A percentile compares a stretch with the other conserved stretches of the same genome.
Evolutionary conservation across 306 rosid species (phyloP).

Genomic region (Rosa rugosa): DNA sequence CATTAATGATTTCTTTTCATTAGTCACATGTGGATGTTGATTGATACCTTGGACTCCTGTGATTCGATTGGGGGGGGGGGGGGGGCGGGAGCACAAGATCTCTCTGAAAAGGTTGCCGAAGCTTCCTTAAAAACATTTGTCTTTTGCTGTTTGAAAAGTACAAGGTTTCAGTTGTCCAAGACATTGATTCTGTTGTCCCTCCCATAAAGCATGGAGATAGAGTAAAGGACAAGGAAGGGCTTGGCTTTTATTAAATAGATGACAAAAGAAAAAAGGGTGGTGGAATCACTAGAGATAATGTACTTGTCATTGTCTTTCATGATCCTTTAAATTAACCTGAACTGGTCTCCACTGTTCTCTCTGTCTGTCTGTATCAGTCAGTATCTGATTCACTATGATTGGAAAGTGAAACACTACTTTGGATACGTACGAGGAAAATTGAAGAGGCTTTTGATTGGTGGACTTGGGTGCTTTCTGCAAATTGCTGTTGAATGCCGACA

Average conservation of each 20-base stretch:
- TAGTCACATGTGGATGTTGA: constrained; percentile 27
- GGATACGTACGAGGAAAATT: not conserved
- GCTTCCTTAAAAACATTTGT: constrained; percentile 22
- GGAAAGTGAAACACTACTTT: constrained; percentile 18
- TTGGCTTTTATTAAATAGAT: constrained; percentile 16
- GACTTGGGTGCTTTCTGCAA: not conserved
- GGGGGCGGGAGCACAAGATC: constrained; percentile 15
- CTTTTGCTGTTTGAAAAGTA: constrained; percentile 26
- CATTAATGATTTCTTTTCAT: constrained; percentile 11
- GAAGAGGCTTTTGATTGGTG: constrained; percentile 1
- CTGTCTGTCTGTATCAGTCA: constrained; percentile 17
- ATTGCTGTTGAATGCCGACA: not conserved
- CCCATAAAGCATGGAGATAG: constrained; percentile 13
- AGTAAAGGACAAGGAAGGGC: constrained; percentile 37
- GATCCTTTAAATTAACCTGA: constrained; percentile 1
- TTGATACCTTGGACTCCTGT: not conserved
- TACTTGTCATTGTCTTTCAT: not conserved
- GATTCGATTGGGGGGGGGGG: not conserved
- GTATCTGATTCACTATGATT: constrained; percentile 35
- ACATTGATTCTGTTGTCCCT: constrained; percentile 35
- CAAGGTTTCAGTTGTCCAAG: constrained; percentile 22
- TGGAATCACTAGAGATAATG: not conserved
- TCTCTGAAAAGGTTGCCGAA: constrained; percentile 21
- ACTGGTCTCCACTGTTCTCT: constrained; percentile 10
- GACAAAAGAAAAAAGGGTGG: not conserved